Evolutionary conservation across 1,284 basidiomycete genomes (phyloP).

Genomic region (Ganoderma resinaceum): DNA sequence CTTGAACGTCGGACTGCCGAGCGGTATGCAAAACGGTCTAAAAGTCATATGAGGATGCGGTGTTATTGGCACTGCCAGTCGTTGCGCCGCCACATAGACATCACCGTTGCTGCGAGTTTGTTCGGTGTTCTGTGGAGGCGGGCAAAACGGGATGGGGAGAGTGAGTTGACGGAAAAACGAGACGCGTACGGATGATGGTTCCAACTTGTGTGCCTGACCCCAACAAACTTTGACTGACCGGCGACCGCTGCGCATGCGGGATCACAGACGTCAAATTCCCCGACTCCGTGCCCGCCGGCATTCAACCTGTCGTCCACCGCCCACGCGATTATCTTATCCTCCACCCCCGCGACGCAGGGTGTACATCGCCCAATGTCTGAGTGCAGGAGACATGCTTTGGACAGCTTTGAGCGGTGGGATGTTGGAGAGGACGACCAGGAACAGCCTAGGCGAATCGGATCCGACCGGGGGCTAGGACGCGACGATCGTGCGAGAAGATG

Average conservation of each 20-base stretch:
- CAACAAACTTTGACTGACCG: background rate
- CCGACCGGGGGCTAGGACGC: background rate
- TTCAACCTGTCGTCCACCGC: background rate
- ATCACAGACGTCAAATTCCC: background rate
- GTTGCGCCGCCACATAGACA: no score
- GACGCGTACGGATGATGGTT: background rate
- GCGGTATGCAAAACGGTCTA: no score
- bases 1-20: background rate
- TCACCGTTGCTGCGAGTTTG: no score
- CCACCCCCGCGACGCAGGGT: background rate
- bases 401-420: no score
- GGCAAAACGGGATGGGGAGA: no score
- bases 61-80: no score
- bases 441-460: background rate
- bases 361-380: background rate
- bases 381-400: background rate
- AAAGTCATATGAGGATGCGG: background rate
- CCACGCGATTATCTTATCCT: slow-evolving; percentile 1
- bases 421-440: background rate
- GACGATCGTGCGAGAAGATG: slow-evolving; percentile 7
- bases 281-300: background rate
- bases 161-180: background rate
- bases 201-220: background rate
- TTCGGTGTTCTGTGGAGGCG: no score
- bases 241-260: no score